A percentile compares a stretch with the other conserved stretches of the same genome.
phyloP scores from a whole-genome alignment of 805 yeast genomes.

The Wickerhamia fluorescens region DNA sequence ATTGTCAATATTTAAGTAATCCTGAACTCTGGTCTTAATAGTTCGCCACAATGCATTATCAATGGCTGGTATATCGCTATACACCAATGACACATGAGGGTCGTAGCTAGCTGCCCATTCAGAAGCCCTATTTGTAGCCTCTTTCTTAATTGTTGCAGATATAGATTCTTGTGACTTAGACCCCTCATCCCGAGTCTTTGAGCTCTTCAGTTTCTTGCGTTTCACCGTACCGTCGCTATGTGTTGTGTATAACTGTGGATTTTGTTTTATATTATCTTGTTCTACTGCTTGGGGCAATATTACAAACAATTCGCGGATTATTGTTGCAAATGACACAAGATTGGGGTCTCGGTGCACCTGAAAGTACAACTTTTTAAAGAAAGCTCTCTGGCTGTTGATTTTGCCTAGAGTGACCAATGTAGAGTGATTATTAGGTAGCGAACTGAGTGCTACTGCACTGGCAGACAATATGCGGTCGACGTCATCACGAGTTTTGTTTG shows the following conservation, averaged over 20 bases:
- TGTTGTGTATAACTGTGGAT: slow-evolving; percentile 33
- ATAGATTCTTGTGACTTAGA: slow-evolving; percentile 5
- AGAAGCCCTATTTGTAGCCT: slow-evolving; percentile 43
- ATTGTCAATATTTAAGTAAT: slow-evolving; percentile 47
- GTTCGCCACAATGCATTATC: slow-evolving; percentile 60
- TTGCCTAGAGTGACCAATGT: slow-evolving; percentile 34
- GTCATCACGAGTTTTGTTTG: slow-evolving; percentile 41
- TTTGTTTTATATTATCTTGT: slow-evolving; percentile 24
- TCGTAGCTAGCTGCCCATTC: slow-evolving; percentile 56
- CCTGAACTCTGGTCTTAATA: slow-evolving; percentile 58
- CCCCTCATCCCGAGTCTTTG: no score
- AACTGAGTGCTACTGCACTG: slow-evolving; percentile 47
- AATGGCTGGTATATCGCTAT: slow-evolving; percentile 58
- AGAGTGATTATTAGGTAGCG: slow-evolving; percentile 34
- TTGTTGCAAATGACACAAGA: slow-evolving; percentile 44
- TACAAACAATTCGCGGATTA: slow-evolving; percentile 53
- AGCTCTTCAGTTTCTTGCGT: slow-evolving; percentile 18
- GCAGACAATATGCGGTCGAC: slow-evolving; percentile 52
- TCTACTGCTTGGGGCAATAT: slow-evolving; percentile 36
- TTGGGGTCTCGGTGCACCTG: slow-evolving; percentile 39
- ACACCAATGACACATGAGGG: slow-evolving; percentile 70
- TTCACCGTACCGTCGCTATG: slow-evolving; percentile 25
- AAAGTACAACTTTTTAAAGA: slow-evolving; percentile 48
- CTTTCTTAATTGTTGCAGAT: slow-evolving; percentile 11
- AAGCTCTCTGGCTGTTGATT: slow-evolving; percentile 42